Evolutionary conservation across 1,284 basidiomycete species (phyloP).

Genomic region (Tilletia horrida): DNA sequence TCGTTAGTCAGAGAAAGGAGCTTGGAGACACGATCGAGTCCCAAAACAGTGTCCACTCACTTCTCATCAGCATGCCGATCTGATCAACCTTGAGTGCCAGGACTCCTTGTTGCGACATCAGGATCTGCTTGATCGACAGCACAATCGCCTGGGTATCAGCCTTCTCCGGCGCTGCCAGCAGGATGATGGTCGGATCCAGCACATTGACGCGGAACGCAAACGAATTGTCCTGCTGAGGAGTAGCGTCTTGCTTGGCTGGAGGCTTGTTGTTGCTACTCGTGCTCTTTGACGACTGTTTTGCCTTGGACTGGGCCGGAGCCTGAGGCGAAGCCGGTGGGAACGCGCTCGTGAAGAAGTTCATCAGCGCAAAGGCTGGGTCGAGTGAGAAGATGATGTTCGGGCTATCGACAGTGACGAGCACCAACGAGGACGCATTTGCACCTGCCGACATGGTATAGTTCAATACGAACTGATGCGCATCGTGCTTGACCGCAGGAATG

Average conservation of each 20-base stretch:
- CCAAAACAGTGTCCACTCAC: no score
- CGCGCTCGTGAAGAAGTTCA: conserved; percentile 77
- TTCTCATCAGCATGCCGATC: conserved; percentile 87
- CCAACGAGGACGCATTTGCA: conserved; percentile 64
- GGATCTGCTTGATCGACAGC: conserved; percentile 75
- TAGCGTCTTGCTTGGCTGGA: neutral
- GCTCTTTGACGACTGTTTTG: neutral
- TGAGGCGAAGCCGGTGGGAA: conserved; percentile 51
- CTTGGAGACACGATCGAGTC: no score
- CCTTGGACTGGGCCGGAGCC: neutral
- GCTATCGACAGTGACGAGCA: conserved; percentile 84
- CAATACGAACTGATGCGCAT: conserved; percentile 91
- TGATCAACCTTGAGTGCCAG: conserved; percentile 75
- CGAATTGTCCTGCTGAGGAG: conserved; percentile 29
- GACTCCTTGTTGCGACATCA: conserved; percentile 89
- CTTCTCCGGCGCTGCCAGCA: conserved; percentile 81
- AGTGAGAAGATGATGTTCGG: conserved; percentile 90
- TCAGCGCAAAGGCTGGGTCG: conserved; percentile 82
- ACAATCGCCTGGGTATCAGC: conserved; percentile 81
- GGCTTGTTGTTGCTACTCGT: conserved; percentile 4
- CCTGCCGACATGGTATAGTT: conserved; percentile 74
- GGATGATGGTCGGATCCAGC: conserved; percentile 82
- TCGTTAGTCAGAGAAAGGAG: no score
- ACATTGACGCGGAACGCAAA: conserved; percentile 77
- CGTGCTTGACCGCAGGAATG: conserved; percentile 82